These are phyloP conservation scores for Talaromyces amestolkiae DNA, from an alignment of 2,329 filamentous ascomycete genomes.

Conservation along the genomic window DNA sequence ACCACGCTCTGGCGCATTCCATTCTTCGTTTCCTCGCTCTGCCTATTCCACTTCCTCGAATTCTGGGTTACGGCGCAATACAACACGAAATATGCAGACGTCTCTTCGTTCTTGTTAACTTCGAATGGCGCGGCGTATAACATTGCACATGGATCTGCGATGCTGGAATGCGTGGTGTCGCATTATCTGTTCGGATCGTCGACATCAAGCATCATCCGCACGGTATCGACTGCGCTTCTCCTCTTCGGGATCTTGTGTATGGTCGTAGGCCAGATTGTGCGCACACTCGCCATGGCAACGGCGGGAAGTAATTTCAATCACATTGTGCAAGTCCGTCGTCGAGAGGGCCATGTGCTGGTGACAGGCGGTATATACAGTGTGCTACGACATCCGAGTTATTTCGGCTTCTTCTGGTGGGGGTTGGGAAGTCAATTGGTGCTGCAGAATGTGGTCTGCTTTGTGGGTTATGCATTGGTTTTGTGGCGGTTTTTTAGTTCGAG, in stretches of 20 bases:
- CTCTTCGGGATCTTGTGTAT: conserved; percentile 63
- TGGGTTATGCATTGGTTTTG: conserved; percentile 70
- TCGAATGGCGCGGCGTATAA: conserved; percentile 83
- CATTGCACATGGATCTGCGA: conserved; percentile 73
- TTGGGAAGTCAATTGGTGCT: conserved; percentile 89
- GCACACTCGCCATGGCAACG: conserved; percentile 82
- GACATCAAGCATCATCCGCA: conserved; percentile 39
- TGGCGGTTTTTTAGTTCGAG: conserved; percentile 80
- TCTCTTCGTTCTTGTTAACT: conserved; percentile 77
- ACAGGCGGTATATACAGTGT: conserved; percentile 74
- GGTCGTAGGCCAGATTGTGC: conserved; percentile 67
- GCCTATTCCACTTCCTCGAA: conserved; percentile 91
- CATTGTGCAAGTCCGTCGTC: conserved; percentile 67
- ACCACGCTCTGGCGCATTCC: conserved; percentile 57
- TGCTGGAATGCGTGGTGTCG: conserved; percentile 63
- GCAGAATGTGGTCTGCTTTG: conserved; percentile 76
- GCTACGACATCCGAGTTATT: conserved; percentile 86
- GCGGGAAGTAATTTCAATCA: conserved; percentile 93
- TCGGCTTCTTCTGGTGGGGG: conserved; percentile 98
- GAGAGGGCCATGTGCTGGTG: conserved; percentile 74
- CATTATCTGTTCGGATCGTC: conserved; percentile 42
- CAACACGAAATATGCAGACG: conserved; percentile 71
- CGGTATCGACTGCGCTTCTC: conserved; percentile 35
- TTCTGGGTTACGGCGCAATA: conserved; percentile 85
- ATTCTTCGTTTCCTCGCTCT: conserved; percentile 58